Base-by-base conservation (phyloP, 192 early-diverging fungal genomes). In the Coemansia sp. region DNA sequence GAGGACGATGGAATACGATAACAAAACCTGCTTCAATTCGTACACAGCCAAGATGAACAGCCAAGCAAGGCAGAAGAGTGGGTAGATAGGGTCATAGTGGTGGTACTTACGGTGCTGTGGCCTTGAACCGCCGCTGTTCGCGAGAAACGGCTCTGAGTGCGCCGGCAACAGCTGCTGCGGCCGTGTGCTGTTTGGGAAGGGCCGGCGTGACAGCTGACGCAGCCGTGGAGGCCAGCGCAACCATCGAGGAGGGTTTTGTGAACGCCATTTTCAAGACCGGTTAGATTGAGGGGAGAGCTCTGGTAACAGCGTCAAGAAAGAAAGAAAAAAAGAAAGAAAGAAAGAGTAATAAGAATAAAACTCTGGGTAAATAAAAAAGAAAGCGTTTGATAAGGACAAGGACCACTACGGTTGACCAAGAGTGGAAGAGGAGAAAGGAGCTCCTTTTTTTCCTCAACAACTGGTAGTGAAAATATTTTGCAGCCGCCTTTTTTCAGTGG, bases 41-140 rank as follows among this genome's bases (percentile, higher is more conserved):
- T 45, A 15, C 44, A 1, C 32, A 32, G 32, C 32, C 32, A 32
- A 32, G 44, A 45, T 45, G 44, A 12, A 45, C 3, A 45, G 19
- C 8, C 32, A 8, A 18, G 48, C 16, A 21, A 2, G n/a, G 6
- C 48, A 5, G 6, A 18, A 50, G n/a, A 50, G 19, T 13, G 7
- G 16, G 18, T 8, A 11, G 23, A 10, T 7, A 54, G 13, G 21
- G 8, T 2, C 11, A 4, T 41, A 9, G 4, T 32, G 26, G 42
- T 64, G 26, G 42, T 64, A 80, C 79, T 76, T 81, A 81, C 79
- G 79, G 79, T 21, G 68, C 66, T 50, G 74, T 81, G 67, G 68
- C 61, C 79, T 81, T 81, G 45, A 70, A 73, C 74, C 79, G 70
- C 74, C 74, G 74, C 65, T 81, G 78, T 38, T 64, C 40, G 63